Percentiles rank a stretch among this genome's conserved stretches.
Conservation (phyloP, 371 early-diverging fungal species). For the Mucor velutinosus region DNA sequence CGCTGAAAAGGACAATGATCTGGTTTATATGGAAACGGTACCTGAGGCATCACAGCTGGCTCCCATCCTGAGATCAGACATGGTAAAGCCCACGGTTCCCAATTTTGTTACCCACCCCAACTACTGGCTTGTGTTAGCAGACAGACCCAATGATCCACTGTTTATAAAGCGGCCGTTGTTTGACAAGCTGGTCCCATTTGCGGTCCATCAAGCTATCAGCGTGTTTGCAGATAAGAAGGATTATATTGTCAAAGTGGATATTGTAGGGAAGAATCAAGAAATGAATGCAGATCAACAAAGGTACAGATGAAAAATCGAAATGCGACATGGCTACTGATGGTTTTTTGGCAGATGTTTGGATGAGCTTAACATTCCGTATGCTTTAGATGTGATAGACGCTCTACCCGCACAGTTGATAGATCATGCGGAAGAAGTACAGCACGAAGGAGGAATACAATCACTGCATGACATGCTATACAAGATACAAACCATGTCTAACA, state of each 20-base stretch:
- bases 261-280: conserved; percentile 61
- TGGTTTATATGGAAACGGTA: conserved; percentile 82
- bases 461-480: conserved; percentile 67
- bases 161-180: conserved; percentile 78
- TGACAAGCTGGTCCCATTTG: conserved; percentile 83
- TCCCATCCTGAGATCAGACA: conserved; percentile 67
- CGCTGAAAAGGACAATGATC: conserved; percentile 89
- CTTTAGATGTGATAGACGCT: conserved; percentile 52
- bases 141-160: conserved; percentile 27
- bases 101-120: conserved; percentile 37
- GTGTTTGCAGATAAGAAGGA: conserved; percentile 81
- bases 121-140: conserved; percentile 22
- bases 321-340: background rate
- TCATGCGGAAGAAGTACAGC: conserved; percentile 74
- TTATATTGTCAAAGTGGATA: conserved; percentile 64
- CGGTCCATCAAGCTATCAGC: conserved; percentile 86
- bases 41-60: conserved; percentile 64
- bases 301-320: conserved; percentile 26
- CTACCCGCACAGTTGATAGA: conserved; percentile 67
- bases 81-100: conserved; percentile 70
- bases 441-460: conserved; percentile 68
- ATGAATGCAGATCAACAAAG: conserved; percentile 60
- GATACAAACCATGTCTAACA: conserved; percentile 57
- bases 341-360: conserved; percentile 20
- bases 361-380: conserved; percentile 25